Base-by-base conservation (phyloP, 192 early-diverging fungal species). In the Coemansia sp. region DNA sequence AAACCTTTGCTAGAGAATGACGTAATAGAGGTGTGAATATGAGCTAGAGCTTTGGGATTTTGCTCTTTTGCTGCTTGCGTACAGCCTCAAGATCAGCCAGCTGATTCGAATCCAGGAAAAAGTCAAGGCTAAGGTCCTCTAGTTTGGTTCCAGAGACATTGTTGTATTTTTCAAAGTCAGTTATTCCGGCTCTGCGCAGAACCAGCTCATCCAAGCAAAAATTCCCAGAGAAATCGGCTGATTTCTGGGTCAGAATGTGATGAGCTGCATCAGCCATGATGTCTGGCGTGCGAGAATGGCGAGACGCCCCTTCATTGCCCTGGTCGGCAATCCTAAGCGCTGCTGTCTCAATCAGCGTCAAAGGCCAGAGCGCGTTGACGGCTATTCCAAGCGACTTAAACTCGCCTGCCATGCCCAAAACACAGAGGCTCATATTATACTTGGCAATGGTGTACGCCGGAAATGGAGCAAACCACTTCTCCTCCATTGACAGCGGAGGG, bases 181-280 rank as follows among this genome's bases (percentile, higher is more conserved):
- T 88, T 61, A 91, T 85, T 52, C 93, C 92, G 39, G 83, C 70
- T 63, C 85, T 79, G 71, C 92, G 83, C 72, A 95, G 82, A 39
- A 95, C 77, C 60, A 88, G 63, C 81, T 93, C 92, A 69, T 95
- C 93, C n/a, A 95, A 86, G 56, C 85, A 84, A 71, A 94, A 91
- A 56, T 93, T 86, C 65, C 89, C 91, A 0, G 84, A 82, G 60
- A 89, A 90, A 53, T 70, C 65, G 32, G 68, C 48, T 15, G 83
- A 52, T 19, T 84, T 71, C 79, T 92, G 87, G 57, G 72, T 79
- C 54, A 93, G 74, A 21, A 94, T 82, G 43, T 84, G 44, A 56
- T 87, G 76, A 9, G 91, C 92, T 0, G 92, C 92, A 75, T 94
- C 92, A 1, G 91, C 89, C 89, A 92, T 91, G 58, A 94, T 92